Evolutionary conservation across 306 rosid genomes (phyloP).

Genomic region (Lablab purpureus): DNA sequence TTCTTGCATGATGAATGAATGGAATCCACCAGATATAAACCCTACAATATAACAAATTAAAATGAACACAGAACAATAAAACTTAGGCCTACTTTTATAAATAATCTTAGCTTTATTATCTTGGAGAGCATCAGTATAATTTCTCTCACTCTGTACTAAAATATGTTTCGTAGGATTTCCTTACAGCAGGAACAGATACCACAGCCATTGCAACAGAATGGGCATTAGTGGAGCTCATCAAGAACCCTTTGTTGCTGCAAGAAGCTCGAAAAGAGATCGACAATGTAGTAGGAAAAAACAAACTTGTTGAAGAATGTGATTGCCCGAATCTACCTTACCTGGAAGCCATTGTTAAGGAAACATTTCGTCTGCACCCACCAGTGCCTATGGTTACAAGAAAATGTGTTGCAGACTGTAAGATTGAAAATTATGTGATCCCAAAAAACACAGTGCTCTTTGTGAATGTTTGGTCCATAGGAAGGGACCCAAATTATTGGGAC

Average conservation of each 20-base stretch:
- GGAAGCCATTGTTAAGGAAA: slow-evolving; percentile 57
- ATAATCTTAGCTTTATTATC: too few relatives aligned
- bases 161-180: slow-evolving; percentile 41
- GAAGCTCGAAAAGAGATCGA: slow-evolving; percentile 52
- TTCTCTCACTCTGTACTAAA: too few relatives aligned
- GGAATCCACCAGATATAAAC: too few relatives aligned
- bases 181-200: slow-evolving; percentile 44
- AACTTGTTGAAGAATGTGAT: slow-evolving; percentile 49
- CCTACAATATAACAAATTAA: not conserved
- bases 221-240: slow-evolving; percentile 54
- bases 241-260: slow-evolving; percentile 40
- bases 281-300: slow-evolving; percentile 34
- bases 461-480: slow-evolving; percentile 55
- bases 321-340: slow-evolving; percentile 50
- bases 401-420: slow-evolving; percentile 37
- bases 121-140: too few relatives aligned
- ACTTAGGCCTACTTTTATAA: too few relatives aligned
- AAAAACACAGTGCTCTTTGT: slow-evolving; percentile 21
- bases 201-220: slow-evolving; percentile 43
- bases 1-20: too few relatives aligned
- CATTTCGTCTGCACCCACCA: slow-evolving; percentile 52
- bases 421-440: slow-evolving; percentile 47
- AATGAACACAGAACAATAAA: too few relatives aligned
- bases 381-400: slow-evolving; percentile 45
- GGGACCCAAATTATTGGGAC: slow-evolving; percentile 52